A percentile compares a stretch with the other conserved stretches of the same genome.
Conservation (phyloP, 495 filamentous ascomycete species). For the Trichoderma orchidacearum region DNA sequence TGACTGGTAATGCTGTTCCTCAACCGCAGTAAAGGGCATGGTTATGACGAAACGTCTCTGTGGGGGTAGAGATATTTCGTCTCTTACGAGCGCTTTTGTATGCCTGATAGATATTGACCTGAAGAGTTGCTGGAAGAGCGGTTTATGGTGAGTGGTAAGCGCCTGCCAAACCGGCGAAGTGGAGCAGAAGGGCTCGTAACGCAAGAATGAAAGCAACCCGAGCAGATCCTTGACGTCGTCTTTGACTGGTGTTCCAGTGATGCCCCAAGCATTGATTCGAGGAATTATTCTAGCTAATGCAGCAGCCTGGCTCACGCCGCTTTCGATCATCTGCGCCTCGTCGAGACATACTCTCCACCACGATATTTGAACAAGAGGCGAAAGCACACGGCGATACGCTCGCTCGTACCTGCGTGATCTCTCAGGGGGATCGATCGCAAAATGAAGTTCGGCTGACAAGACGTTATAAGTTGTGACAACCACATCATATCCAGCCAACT, state of each 20-base stretch:
- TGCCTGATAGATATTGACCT: slow-evolving; percentile 62
- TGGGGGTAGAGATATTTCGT: slow-evolving; percentile 56
- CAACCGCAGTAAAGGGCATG: slow-evolving; percentile 73
- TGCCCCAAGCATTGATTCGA: slow-evolving; percentile 74
- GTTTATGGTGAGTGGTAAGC: slow-evolving; percentile 42
- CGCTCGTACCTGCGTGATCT: slow-evolving; percentile 53
- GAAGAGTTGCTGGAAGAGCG: slow-evolving; percentile 53
- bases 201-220: slow-evolving; percentile 69
- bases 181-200: slow-evolving; percentile 58
- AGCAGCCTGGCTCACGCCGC: slow-evolving; percentile 70
- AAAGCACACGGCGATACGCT: slow-evolving; percentile 51
- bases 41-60: slow-evolving; percentile 82
- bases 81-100: slow-evolving; percentile 64
- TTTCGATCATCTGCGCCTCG: slow-evolving; percentile 93
- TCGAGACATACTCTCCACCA: slow-evolving; percentile 95
- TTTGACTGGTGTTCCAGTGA: slow-evolving; percentile 83
- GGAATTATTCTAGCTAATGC: slow-evolving; percentile 68
- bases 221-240: slow-evolving; percentile 31
- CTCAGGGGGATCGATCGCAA: slow-evolving; percentile 46
- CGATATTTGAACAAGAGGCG: slow-evolving; percentile 61
- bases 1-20: slow-evolving; percentile 72
- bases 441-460: slow-evolving; percentile 65
- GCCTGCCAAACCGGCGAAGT: slow-evolving; percentile 50
- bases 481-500: slow-evolving; percentile 51
- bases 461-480: slow-evolving; percentile 80